A percentile compares a stretch with the other conserved stretches of the same genome.
Evolutionary conservation across 2,329 filamentous ascomycete species (phyloP).

Genomic region (Cytospora piceae): DNA sequence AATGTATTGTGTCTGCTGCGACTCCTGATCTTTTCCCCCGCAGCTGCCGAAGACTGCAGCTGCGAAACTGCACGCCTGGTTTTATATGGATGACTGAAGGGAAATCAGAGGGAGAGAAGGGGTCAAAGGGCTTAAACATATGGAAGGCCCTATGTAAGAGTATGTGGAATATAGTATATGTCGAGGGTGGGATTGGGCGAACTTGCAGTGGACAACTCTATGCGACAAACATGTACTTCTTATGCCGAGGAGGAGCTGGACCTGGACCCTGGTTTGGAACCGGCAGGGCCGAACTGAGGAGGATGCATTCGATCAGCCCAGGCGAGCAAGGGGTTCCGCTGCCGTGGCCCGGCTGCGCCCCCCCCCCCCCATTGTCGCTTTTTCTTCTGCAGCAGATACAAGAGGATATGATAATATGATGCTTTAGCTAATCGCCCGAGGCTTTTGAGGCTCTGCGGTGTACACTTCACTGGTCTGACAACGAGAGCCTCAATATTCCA

Average conservation of each 20-base stretch:
- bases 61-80: not conserved
- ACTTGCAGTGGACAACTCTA: conserved; percentile 16
- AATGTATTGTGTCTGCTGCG: not conserved
- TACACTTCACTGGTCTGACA: too few relatives aligned
- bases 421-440: conserved; percentile 11
- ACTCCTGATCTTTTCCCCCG: not conserved
- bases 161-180: conserved; percentile 5
- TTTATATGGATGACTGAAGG: not conserved
- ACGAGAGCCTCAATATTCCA: not conserved
- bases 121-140: not conserved
- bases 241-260: conserved; percentile 1
- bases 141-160: conserved; percentile 12
- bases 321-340: not conserved
- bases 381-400: conserved; percentile 10
- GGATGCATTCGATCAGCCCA: not conserved
- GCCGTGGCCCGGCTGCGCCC: not conserved
- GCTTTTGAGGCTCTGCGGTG: not conserved
- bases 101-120: not conserved
- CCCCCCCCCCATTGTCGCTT: not conserved
- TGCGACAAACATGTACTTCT: conserved; percentile 14
- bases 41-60: not conserved
- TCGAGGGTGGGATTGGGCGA: not conserved
- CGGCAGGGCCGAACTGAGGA: conserved; percentile 8
- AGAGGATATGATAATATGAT: conserved; percentile 15
- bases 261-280: not conserved